Evolutionary conservation across 805 yeast species (phyloP).

Genomic region (Candida peoriensis): DNA sequence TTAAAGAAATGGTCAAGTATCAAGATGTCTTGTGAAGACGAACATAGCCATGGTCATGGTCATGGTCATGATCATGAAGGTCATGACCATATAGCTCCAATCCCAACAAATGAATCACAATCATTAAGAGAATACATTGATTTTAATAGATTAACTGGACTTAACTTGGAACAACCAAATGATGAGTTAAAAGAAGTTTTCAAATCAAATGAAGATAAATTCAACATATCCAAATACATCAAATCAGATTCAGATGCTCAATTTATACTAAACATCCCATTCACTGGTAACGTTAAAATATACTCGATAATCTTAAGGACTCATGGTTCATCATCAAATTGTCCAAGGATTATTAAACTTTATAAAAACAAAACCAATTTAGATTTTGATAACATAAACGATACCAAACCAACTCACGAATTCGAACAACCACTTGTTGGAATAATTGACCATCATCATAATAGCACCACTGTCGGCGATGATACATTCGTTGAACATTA

Average conservation of each 20-base stretch:
- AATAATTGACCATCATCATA: constrained; percentile 51
- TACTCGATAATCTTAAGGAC: constrained; percentile 71
- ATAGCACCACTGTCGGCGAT: constrained; percentile 20
- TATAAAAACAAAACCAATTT: constrained; percentile 65
- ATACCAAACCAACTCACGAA: constrained; percentile 42
- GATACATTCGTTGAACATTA: constrained; percentile 71
- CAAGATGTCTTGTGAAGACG: constrained; percentile 32
- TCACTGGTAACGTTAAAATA: constrained; percentile 67
- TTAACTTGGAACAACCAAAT: constrained; percentile 55
- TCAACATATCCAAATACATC: constrained; percentile 40
- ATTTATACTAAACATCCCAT: constrained; percentile 71
- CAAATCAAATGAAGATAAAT: constrained; percentile 45
- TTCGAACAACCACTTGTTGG: constrained; percentile 67
- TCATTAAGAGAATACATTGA: constrained; percentile 62
- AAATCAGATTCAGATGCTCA: constrained; percentile 81
- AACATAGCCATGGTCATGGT: constrained; percentile 22
- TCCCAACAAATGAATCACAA: constrained; percentile 65
- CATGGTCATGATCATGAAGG: constrained; percentile 12
- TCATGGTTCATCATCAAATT: constrained; percentile 46
- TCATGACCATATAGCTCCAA: constrained; percentile 45
- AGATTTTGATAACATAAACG: constrained; percentile 65
- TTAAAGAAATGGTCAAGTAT: too few species aligned
- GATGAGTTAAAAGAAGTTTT: constrained; percentile 42
- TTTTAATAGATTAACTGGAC: constrained; percentile 51
- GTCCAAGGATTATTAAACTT: constrained; percentile 66